Evolutionary conservation across 345 rosid species (phyloP).

Genomic region (Salix koriyanagi): DNA sequence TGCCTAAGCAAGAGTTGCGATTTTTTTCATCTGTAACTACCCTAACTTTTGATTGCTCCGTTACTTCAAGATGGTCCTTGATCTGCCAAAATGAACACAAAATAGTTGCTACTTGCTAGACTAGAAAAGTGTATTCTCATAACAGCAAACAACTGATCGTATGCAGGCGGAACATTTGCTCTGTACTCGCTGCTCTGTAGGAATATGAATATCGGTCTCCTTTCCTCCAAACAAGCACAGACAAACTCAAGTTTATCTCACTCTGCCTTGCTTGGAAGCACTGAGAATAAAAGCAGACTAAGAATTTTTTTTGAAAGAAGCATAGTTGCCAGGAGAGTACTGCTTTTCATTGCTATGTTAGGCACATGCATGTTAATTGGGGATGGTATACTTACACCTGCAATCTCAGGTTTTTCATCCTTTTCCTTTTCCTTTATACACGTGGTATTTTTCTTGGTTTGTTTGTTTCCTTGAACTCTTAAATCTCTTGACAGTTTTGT

Average conservation of each 20-base stretch:
- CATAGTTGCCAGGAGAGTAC: conserved; percentile 46
- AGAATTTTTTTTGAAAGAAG: conserved; percentile 53
- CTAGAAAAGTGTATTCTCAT: background rate
- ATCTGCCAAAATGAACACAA: no score
- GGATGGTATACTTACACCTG: conserved; percentile 87
- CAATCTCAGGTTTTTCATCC: conserved; percentile 62
- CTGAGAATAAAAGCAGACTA: conserved; percentile 40
- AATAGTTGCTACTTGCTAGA: background rate
- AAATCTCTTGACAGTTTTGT: conserved; percentile 43
- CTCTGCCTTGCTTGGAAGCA: conserved; percentile 18
- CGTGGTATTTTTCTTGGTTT: background rate
- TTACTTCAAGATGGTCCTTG: no score
- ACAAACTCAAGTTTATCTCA: conserved; percentile 14
- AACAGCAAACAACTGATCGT: background rate
- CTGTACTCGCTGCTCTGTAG: conserved; percentile 77
- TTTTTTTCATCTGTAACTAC: no score
- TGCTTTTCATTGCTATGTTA: conserved; percentile 72
- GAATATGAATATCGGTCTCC: conserved; percentile 52
- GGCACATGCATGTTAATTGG: conserved; percentile 90
- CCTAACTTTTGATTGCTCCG: no score
- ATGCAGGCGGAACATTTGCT: conserved; percentile 88
- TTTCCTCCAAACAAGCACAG: conserved; percentile 33
- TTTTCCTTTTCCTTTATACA: background rate
- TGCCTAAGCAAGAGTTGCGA: no score
- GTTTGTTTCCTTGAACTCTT: background rate